These are phyloP conservation scores for Suillus americanus DNA, from an alignment of 768 basidiomycete species.

Conservation along the genomic window DNA sequence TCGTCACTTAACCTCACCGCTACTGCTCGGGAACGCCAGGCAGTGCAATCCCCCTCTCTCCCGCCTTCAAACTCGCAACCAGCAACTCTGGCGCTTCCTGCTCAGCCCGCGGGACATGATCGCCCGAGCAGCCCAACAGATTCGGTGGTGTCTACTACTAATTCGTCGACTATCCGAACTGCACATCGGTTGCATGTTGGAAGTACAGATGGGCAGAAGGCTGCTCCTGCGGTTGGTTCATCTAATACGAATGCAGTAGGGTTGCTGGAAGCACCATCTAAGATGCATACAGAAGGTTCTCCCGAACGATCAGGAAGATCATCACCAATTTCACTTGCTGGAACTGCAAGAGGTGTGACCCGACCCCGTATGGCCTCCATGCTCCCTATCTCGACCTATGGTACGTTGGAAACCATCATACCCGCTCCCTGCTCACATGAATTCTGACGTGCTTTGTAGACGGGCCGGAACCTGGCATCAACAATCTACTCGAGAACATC, in stretches of 20 bases:
- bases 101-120: conserved; percentile 33
- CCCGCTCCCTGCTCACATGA: neutral
- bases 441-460: conserved; percentile 46
- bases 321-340: conserved; percentile 68
- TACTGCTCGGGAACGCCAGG: conserved; percentile 47
- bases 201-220: conserved; percentile 77
- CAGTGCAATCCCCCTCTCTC: conserved; percentile 22
- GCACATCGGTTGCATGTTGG: conserved; percentile 68
- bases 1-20: conserved; percentile 55
- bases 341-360: conserved; percentile 49
- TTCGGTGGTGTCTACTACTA: conserved; percentile 71
- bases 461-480: conserved; percentile 87
- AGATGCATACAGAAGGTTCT: conserved; percentile 63
- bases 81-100: conserved; percentile 24
- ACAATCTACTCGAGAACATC: conserved; percentile 83
- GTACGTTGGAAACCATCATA: conserved; percentile 36
- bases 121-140: conserved; percentile 81
- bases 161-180: conserved; percentile 58
- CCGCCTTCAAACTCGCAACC: conserved; percentile 15
- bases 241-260: conserved; percentile 84
- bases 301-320: conserved; percentile 75
- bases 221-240: conserved; percentile 86
- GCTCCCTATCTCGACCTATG: conserved; percentile 69
- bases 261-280: conserved; percentile 72
- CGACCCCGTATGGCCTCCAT: conserved; percentile 51